Evolutionary conservation across 495 filamentous ascomycete genomes (phyloP).

Genomic region (Pseudomonodictys pantanalensis): DNA sequence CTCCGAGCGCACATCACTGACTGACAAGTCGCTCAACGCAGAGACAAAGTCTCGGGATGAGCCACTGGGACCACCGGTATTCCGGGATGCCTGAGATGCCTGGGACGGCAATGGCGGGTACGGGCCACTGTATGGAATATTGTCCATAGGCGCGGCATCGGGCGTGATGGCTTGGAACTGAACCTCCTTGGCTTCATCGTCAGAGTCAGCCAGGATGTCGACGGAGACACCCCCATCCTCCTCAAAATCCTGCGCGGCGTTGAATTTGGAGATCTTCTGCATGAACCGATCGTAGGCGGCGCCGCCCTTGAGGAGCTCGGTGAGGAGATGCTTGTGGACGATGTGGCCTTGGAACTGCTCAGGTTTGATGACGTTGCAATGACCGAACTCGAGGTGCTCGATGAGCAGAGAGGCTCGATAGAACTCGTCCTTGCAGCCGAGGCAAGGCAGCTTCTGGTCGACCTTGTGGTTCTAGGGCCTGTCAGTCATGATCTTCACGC

Average conservation of each 20-base stretch:
- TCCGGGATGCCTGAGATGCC: too few species aligned
- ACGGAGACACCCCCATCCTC: conserved; percentile 30
- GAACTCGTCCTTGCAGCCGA: conserved; percentile 48
- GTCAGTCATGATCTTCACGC: neutral
- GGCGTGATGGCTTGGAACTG: conserved; percentile 2
- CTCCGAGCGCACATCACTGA: too few species aligned
- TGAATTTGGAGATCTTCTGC: conserved; percentile 10
- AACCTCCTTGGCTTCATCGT: neutral
- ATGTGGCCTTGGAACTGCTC: conserved; percentile 42
- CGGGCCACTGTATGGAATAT: neutral
- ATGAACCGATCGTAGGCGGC: conserved; percentile 4
- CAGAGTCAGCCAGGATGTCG: neutral
- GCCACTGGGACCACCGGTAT: too few species aligned
- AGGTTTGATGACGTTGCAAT: conserved; percentile 41
- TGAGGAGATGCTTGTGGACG: conserved; percentile 44
- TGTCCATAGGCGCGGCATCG: neutral
- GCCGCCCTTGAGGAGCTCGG: conserved; percentile 29
- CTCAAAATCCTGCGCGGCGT: conserved; percentile 22
- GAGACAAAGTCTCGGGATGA: neutral
- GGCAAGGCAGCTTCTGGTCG: conserved; percentile 48
- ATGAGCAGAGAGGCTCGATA: conserved; percentile 46
- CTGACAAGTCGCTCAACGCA: neutral
- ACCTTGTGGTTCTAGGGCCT: conserved; percentile 40
- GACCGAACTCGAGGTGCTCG: conserved; percentile 51
- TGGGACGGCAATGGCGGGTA: conserved; percentile 18